Base-by-base conservation (phyloP, 2,329 filamentous ascomycete genomes). In the Fusarium sp. region DNA sequence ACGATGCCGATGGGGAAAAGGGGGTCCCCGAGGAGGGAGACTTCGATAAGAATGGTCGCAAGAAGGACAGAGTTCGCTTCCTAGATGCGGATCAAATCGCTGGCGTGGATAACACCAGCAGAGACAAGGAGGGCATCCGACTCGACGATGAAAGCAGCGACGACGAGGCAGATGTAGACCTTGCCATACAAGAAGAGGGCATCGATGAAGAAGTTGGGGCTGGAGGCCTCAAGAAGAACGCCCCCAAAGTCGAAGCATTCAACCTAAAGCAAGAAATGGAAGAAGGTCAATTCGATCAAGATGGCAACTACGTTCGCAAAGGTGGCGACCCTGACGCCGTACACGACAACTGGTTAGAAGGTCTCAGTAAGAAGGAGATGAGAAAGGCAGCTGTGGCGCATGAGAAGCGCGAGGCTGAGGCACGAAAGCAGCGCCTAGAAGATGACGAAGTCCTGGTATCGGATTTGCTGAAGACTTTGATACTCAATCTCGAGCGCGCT, bases 241-340 rank as follows among this genome's bases (percentile, higher is more conserved):
- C 96, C 4, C 96, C 96, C 4, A 94, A 96, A 80, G 88, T 99
- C 10, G 96, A 98, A 81, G 95, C 95, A 5, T 99, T 99, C 87
- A 98, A 99, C 79, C 93, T 99, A 87, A 91, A 90, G 65, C 85
- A 89, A 17, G 96, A 99, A 81, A 91, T 97, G 80, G 94, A 98
- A 78, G 95, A 98, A 75, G 96, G 96, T 2, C 88, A 91, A 15
- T 99, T 98, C 77, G 96, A 99, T 79, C 93, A 96, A 75, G 85
- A 91, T 3, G 95, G 95, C 14, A 99, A 98, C 81, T 99, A 91
- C 80, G 90, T 99, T 47, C 90, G 96, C 62, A 97, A 97, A 81
- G 95, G 95, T 1, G 89, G 84, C 13, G 96, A 99, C 76, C 94
- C 94, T 1, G 94, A 98, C 75, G 94, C 95, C 1, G 89, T 93